These are phyloP conservation scores for Ceriops tagal DNA, from an alignment of 345 rosid genomes.

Conservation along the genomic window DNA sequence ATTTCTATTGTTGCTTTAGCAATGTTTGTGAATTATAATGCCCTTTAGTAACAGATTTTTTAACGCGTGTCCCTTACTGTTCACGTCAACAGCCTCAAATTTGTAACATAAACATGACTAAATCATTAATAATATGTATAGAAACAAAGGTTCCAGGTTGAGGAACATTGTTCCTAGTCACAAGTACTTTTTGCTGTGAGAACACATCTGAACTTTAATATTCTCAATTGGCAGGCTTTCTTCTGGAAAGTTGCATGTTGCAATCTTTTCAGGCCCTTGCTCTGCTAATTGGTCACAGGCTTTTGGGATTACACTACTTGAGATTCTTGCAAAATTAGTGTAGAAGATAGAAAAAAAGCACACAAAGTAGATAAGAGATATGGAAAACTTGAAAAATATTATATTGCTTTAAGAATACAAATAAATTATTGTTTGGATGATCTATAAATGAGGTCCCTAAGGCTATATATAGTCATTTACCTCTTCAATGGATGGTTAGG, in stretches of 20 bases:
- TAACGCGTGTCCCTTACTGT: not conserved
- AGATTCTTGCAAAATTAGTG: slow-evolving; percentile 25
- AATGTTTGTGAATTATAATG: not conserved
- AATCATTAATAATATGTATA: not conserved
- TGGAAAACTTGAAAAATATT: no score
- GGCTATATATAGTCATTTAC: no score
- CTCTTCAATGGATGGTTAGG: no score
- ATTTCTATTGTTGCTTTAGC: not conserved
- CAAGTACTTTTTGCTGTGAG: slow-evolving; percentile 26
- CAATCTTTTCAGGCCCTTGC: slow-evolving; percentile 16
- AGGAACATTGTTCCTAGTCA: slow-evolving; percentile 14
- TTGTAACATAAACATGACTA: slow-evolving; percentile 1
- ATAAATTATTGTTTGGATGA: no score
- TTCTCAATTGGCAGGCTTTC: slow-evolving; percentile 17
- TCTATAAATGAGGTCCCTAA: no score
- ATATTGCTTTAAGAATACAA: no score
- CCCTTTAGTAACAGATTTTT: no score
- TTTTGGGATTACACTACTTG: slow-evolving; percentile 27
- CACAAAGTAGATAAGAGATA: no score
- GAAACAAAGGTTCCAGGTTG: slow-evolving; percentile 6
- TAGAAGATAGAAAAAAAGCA: no score
- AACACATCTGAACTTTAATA: slow-evolving; percentile 22
- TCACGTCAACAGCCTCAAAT: not conserved
- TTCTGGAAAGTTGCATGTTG: slow-evolving; percentile 25
- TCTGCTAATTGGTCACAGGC: slow-evolving; percentile 25